Percentiles rank a stretch among this genome's conserved stretches.
These are phyloP conservation scores for Metschnikowia corniflorae DNA, from an alignment of 805 yeast species.

Conservation along the genomic window DNA sequence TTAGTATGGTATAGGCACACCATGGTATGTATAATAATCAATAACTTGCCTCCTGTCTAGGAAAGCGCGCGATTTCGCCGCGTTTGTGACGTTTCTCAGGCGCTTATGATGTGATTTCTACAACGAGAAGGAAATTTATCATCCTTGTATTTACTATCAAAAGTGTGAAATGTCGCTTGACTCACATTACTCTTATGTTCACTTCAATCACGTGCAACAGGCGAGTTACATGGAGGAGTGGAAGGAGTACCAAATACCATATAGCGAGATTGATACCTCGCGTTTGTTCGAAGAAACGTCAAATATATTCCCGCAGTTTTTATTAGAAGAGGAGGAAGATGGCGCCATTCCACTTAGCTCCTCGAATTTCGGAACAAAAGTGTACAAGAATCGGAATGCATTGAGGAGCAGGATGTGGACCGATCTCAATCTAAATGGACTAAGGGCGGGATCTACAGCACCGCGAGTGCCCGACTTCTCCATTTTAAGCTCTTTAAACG, in stretches of 20 bases:
- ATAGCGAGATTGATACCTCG: conserved; percentile 41
- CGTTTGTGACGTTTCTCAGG: no score
- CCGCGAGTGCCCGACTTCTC: conserved; percentile 28
- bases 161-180: conserved; percentile 16
- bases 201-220: conserved; percentile 37
- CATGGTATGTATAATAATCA: no score
- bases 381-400: conserved; percentile 30
- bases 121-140: no score
- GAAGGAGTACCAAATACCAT: conserved; percentile 39
- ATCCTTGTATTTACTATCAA: no score
- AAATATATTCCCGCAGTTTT: conserved; percentile 32
- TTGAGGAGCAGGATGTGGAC: conserved; percentile 34
- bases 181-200: conserved; percentile 28
- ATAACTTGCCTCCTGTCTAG: background rate
- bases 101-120: no score
- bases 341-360: conserved; percentile 36
- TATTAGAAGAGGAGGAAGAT: conserved; percentile 35
- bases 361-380: conserved; percentile 37
- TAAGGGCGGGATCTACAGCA: conserved; percentile 18
- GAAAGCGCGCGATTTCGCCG: conserved; percentile 1
- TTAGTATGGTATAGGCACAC: no score
- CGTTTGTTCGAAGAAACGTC: conserved; percentile 36
- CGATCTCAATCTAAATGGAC: conserved; percentile 31
- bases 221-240: conserved; percentile 41
- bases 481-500: conserved; percentile 27